Percentiles rank a stretch among this genome's conserved stretches.
phyloP scores from a whole-genome alignment of 495 filamentous ascomycete species.

The Coniosporium apollinis region DNA sequence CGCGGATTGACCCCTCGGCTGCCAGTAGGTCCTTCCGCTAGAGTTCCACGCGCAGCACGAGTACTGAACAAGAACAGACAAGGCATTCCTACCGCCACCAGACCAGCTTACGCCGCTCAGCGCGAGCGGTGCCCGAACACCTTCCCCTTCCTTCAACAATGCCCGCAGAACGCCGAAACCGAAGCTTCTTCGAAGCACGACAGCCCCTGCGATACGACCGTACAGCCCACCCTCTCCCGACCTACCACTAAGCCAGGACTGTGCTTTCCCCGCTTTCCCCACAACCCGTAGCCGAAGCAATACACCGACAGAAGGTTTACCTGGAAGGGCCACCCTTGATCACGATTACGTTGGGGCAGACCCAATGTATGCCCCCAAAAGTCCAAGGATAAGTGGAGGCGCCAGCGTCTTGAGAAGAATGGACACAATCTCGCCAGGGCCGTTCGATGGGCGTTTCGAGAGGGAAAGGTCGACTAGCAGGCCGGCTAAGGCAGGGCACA shows the following conservation, averaged over 20 bases:
- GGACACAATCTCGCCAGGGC: conserved; percentile 1
- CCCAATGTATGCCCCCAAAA: neutral
- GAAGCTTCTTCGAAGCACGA: conserved; percentile 29
- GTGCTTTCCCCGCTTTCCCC: conserved; percentile 45
- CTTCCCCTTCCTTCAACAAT: no score
- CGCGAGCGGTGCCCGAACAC: conserved; percentile 6
- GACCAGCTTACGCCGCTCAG: conserved; percentile 2
- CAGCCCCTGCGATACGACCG: conserved; percentile 25
- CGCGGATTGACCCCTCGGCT: no score
- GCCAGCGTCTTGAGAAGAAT: neutral
- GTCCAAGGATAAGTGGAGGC: neutral
- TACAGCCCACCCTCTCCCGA: conserved; percentile 24
- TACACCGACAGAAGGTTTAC: neutral
- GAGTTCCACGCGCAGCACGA: no score
- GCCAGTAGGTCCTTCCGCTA: no score
- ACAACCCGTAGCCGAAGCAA: conserved; percentile 25
- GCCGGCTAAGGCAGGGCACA: conserved; percentile 25
- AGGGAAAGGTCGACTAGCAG: conserved; percentile 11
- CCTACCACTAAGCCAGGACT: conserved; percentile 34
- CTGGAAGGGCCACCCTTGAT: neutral
- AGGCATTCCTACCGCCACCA: conserved; percentile 1
- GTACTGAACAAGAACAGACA: neutral
- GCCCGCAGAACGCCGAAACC: conserved; percentile 27
- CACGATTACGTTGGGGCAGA: conserved; percentile 1
- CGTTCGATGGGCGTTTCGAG: conserved; percentile 1